These are phyloP conservation scores for Neonectria magnoliae DNA, from an alignment of 2,329 filamentous ascomycete species.

Conservation along the genomic window DNA sequence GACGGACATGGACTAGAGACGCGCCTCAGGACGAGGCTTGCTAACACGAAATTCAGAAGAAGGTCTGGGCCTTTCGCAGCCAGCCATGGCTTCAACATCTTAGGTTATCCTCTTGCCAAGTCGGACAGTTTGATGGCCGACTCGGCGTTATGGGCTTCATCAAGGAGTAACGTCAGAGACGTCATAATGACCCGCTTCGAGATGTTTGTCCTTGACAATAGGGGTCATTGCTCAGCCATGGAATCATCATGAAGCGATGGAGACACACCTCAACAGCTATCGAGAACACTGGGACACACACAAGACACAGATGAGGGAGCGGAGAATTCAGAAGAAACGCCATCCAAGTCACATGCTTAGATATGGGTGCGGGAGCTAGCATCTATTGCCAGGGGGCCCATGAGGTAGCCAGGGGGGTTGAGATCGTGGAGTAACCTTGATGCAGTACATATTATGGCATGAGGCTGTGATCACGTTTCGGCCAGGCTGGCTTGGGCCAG, in stretches of 20 bases:
- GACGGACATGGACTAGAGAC: constrained; percentile 13
- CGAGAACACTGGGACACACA: neutral
- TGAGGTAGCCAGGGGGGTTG: constrained; percentile 20
- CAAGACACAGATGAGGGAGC: neutral
- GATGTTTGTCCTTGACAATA: neutral
- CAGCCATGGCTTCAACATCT: neutral
- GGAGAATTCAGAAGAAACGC: constrained; percentile 14
- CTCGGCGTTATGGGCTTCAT: neutral
- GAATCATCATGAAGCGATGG: neutral
- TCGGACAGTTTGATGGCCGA: neutral
- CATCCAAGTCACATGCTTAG: constrained; percentile 37
- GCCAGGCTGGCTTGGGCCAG: constrained; percentile 23
- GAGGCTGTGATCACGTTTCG: constrained; percentile 30
- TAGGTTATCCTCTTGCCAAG: neutral
- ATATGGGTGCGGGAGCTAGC: constrained; percentile 40
- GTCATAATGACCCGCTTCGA: neutral
- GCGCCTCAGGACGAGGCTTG: neutral
- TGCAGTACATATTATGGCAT: constrained; percentile 24
- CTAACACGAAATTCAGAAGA: neutral
- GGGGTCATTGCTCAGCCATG: neutral
- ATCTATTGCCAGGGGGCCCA: constrained; percentile 24
- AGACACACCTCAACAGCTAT: neutral
- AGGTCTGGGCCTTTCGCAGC: neutral
- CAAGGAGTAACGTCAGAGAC: neutral
- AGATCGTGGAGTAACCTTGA: constrained; percentile 41